Evolutionary conservation across 371 early-diverging fungal genomes (phyloP).

Genomic region (Mortierella sp.): DNA sequence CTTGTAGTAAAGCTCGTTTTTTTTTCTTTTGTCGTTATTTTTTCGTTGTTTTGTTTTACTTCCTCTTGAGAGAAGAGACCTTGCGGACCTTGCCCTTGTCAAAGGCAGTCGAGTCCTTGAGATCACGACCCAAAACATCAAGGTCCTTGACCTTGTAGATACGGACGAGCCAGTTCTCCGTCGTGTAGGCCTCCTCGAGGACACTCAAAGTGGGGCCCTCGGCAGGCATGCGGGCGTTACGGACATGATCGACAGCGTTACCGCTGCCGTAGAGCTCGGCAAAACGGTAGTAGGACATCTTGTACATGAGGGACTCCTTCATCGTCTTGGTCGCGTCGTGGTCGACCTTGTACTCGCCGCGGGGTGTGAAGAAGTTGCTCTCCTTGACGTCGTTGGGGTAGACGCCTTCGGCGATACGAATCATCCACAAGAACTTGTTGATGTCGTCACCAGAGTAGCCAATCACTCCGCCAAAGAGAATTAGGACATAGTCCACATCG

Average conservation of each 20-base stretch:
- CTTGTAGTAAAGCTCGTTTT: not conserved
- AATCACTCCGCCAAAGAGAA: slow-evolving; percentile 96
- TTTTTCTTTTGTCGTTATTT: not conserved
- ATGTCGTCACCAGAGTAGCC: slow-evolving; percentile 99
- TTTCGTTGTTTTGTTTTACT: slow-evolving; percentile 14
- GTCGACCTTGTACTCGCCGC: slow-evolving; percentile 96
- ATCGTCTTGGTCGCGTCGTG: slow-evolving; percentile 92
- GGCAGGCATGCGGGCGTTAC: slow-evolving; percentile 82
- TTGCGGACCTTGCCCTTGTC: slow-evolving; percentile 65
- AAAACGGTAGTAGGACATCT: slow-evolving; percentile 97
- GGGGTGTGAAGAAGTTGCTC: slow-evolving; percentile 85
- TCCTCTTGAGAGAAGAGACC: slow-evolving; percentile 28
- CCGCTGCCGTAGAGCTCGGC: slow-evolving; percentile 85
- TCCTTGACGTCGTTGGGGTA: slow-evolving; percentile 96
- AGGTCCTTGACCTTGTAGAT: slow-evolving; percentile 96
- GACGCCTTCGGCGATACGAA: slow-evolving; percentile 97
- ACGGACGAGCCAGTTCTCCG: slow-evolving; percentile 96
- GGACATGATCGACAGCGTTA: slow-evolving; percentile 89
- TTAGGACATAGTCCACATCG: slow-evolving; percentile 97
- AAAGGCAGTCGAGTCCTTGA: slow-evolving; percentile 79
- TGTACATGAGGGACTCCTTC: slow-evolving; percentile 95
- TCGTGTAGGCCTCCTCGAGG: slow-evolving; percentile 94
- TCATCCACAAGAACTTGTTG: slow-evolving; percentile 99
- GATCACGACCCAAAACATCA: slow-evolving; percentile 90
- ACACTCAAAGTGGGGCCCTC: slow-evolving; percentile 86